Evolutionary conservation across 2,329 filamentous ascomycete species (phyloP), one percentile per base, ranked within the genome.

Genomic region (Pseudopyricularia cyperi): DNA sequence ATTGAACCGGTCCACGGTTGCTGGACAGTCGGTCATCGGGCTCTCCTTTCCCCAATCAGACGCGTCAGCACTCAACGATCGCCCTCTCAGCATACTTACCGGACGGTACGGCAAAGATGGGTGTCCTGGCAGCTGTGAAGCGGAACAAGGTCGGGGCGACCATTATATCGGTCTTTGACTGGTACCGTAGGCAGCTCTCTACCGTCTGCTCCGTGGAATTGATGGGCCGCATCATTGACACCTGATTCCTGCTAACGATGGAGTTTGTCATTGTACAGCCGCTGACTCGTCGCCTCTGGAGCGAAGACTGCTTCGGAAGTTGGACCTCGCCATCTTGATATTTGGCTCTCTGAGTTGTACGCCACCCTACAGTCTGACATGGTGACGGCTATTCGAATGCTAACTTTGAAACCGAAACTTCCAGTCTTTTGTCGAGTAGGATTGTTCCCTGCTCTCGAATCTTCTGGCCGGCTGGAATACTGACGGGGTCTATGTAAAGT

Each of bases 301-400:
- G 46, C 34, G 46, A 12, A 47, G 44, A 12, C 51, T 52, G 2
- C 51, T 52, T 1, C 33, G 46, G 17, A 48, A 48, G 26, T 34
- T 52, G 15, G 47, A 52, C 14, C 47, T 52, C 19, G 39, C 46
- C 14, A 52, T 50, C 17, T 17, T 52, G n/a, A 46, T 50, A 47
- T 52, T 52, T 28, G 52, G 52, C 22, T 53, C 39, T 2, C 33
- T 53, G 39, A 46, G 50, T 17, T 51, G 50, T 51, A 12, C n/a
- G 37, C 26, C 7, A 44, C 22, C n/a, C 22, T 32, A 2, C 5
- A 19, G 2, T 15, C 8, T 2, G 2, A n/a, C 15, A 30, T n/a
- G 34, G 6, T 24, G 5, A 46, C 3, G 30, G 19, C 5, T 17
- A 8, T 2, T 26, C 8, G 7, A 6, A 28, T 22, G 7, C 26